phyloP scores from a whole-genome alignment of 2,329 filamentous ascomycete species.

The Sphaerostilbella broomeana region DNA sequence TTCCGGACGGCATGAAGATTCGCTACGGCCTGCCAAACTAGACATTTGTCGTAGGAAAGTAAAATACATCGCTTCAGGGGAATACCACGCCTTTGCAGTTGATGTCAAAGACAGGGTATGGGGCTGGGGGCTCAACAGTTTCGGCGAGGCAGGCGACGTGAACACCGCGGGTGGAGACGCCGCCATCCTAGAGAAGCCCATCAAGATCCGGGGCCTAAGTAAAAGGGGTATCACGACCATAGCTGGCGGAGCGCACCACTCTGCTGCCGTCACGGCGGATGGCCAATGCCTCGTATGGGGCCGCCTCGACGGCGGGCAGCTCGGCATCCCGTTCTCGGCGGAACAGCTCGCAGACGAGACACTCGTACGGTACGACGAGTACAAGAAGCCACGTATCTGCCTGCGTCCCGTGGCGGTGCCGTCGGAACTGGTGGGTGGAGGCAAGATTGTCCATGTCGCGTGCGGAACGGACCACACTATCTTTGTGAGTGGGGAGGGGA shows the following conservation, averaged over 20 bases:
- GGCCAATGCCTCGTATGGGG: constrained; percentile 42
- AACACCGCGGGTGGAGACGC: background rate
- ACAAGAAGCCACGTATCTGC: background rate
- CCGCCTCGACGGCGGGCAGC: constrained; percentile 34
- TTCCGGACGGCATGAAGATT: constrained; percentile 44
- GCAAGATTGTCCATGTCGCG: background rate
- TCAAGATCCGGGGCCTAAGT: constrained; percentile 40
- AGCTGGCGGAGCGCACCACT: constrained; percentile 34
- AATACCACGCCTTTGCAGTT: constrained; percentile 65
- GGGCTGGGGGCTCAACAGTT: constrained; percentile 66
- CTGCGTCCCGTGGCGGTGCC: background rate
- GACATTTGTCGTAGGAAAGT: constrained; percentile 28
- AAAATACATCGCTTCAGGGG: constrained; percentile 43
- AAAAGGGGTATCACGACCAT: constrained; percentile 50
- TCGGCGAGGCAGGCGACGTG: constrained; percentile 53
- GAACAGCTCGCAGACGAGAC: background rate
- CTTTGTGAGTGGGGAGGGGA: background rate
- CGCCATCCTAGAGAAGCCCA: background rate
- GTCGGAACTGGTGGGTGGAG: too few relatives aligned
- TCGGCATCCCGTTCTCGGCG: constrained; percentile 11
- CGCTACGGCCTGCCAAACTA: constrained; percentile 37
- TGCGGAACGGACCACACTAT: constrained; percentile 2
- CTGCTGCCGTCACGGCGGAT: constrained; percentile 37
- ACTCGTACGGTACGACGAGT: background rate
- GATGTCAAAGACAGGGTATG: constrained; percentile 57